A percentile compares a stretch with the other conserved stretches of the same genome.
Conservation (phyloP, 2,329 filamentous ascomycete species). For the Penicillium sp. region DNA sequence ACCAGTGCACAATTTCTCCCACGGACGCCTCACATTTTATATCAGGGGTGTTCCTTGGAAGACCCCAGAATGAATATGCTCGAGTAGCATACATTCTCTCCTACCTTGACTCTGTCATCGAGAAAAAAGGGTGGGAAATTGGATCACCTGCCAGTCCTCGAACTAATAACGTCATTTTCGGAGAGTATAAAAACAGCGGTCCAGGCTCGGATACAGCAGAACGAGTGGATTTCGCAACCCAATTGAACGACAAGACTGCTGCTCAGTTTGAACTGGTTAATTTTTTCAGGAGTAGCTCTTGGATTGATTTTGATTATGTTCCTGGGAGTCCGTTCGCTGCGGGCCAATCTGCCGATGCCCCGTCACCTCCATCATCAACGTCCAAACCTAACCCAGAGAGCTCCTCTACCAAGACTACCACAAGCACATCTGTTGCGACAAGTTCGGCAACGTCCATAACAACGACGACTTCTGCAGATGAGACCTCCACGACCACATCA, state of each 20-base stretch:
- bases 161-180: slow-evolving; percentile 33
- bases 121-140: slow-evolving; percentile 20
- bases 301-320: slow-evolving; percentile 49
- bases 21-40: slow-evolving; percentile 24
- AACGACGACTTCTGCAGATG: slow-evolving; percentile 6
- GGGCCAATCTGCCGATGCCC: slow-evolving; percentile 10
- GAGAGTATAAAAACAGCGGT: slow-evolving; percentile 44
- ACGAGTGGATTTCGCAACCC: slow-evolving; percentile 42
- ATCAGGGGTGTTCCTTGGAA: slow-evolving; percentile 18
- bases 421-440: slow-evolving; percentile 29
- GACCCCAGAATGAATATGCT: slow-evolving; percentile 20
- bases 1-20: slow-evolving; percentile 39
- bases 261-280: slow-evolving; percentile 45
- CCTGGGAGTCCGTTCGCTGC: slow-evolving; percentile 43
- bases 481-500: slow-evolving; percentile 7
- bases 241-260: slow-evolving; percentile 41
- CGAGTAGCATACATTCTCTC: slow-evolving; percentile 22
- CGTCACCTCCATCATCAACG: slow-evolving; percentile 2
- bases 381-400: neutral
- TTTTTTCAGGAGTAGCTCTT: slow-evolving; percentile 47
- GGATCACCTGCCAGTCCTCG: slow-evolving; percentile 24
- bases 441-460: slow-evolving; percentile 26
- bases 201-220: slow-evolving; percentile 37
- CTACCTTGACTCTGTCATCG: slow-evolving; percentile 18
- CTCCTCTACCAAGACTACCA: neutral